Evolutionary conservation across 208 protist species (phyloP), one percentile per base, ranked within the genome.

Genomic region (Leishmania aethiopica): DNA sequence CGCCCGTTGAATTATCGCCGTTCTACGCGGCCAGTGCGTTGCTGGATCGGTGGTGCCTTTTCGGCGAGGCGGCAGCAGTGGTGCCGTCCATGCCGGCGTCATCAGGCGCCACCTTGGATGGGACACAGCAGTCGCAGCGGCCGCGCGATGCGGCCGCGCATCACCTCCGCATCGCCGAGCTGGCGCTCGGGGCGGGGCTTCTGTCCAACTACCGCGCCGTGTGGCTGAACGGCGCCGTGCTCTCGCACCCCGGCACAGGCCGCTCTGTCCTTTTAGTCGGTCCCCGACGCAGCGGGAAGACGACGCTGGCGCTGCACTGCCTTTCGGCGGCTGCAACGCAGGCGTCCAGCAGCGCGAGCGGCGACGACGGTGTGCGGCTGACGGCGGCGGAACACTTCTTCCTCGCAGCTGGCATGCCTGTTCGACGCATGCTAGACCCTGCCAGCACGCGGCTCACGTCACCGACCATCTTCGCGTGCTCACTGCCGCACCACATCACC

Each of bases 241-340:
- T 96, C 1, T 85, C 86, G n/a, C 66, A 91, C 75, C 10, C 32
- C 40, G 53, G 74, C 28, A 88, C 84, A 11, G 90, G 91, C 51
- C 81, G 84, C 25, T 75, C 84, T 4, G 91, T 94, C 8, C 66
- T 92, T 32, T 84, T 96, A 25, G 47, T 94, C 28, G 93, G 93
- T 0, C 88, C 84, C 60, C 86, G 85, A n/a, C 53, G 53, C 62
- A 88, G 87, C 72, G 93, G 93, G 6, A 96, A 96, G 84, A 96
- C 93, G 0, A 96, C 93, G 3, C 87, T 96, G 35, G 93, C 93
- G 28, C 83, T 96, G n/a, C 93, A 96, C 84, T 92, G 89, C 69
- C 81, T 94, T 8, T 80, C 87, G 28, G 59, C 85, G 2, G 71
- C 73, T 1, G 45, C 37, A 5, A 42, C 4, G 11, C 28, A 73